Percentiles rank a stretch among this genome's conserved stretches.
phyloP scores from a whole-genome alignment of 2,329 filamentous ascomycete genomes.

The Fusarium devonianum region DNA sequence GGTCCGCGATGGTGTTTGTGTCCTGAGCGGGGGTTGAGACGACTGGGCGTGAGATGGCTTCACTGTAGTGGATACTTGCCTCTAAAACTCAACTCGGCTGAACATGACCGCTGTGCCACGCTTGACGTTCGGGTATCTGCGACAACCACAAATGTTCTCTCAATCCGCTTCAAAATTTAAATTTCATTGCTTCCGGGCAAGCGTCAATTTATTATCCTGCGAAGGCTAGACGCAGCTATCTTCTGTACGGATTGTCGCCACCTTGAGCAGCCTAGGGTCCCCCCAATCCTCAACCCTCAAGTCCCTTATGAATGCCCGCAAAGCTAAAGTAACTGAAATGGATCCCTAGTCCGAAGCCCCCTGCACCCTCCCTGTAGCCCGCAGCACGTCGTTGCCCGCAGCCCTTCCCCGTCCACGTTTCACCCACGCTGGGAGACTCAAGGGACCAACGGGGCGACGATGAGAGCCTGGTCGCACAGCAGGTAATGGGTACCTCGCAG shows the following conservation, averaged over 20 bases:
- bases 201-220: neutral
- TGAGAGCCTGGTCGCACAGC: slow-evolving; percentile 13
- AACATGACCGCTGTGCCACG: slow-evolving; percentile 22
- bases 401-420: neutral
- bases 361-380: slow-evolving; percentile 15
- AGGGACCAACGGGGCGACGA: slow-evolving; percentile 29
- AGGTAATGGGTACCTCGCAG: slow-evolving; percentile 19
- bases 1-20: slow-evolving; percentile 21
- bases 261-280: neutral
- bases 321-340: slow-evolving; percentile 28
- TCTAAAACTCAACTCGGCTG: slow-evolving; percentile 13
- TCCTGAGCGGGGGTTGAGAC: slow-evolving; percentile 25
- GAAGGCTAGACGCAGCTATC: slow-evolving; percentile 12
- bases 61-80: neutral
- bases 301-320: slow-evolving; percentile 16
- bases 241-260: slow-evolving; percentile 15
- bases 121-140: neutral
- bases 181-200: neutral
- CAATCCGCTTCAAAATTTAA: slow-evolving; percentile 10
- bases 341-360: slow-evolving; percentile 18
- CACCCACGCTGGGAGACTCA: slow-evolving; percentile 14
- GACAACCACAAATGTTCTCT: neutral
- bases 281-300: slow-evolving; percentile 20
- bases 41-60: neutral
- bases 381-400: neutral